Evolutionary conservation across 192 early-diverging fungal genomes (phyloP).

Genomic region (Backusella macrospora): DNA sequence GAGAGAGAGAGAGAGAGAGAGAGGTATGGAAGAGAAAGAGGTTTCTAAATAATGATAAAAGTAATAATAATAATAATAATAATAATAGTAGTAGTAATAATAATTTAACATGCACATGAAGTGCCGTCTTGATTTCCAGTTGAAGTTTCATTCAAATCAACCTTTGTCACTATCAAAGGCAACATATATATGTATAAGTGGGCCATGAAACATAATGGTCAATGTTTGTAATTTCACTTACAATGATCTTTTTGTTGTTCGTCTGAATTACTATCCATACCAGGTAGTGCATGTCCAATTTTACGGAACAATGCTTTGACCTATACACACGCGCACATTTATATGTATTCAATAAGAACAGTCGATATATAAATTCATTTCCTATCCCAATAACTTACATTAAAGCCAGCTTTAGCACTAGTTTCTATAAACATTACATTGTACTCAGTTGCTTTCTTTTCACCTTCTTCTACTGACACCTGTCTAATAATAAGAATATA

Average conservation of each 20-base stretch:
- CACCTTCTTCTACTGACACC: slow-evolving; percentile 96
- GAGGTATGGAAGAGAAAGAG: not conserved
- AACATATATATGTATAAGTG: not conserved
- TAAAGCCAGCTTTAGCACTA: slow-evolving; percentile 97
- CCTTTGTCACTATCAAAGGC: slow-evolving; percentile 32
- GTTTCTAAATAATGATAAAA: not conserved
- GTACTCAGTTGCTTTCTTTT: slow-evolving; percentile 95
- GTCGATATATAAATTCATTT: no score
- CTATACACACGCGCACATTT: no score
- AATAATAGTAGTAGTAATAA: not conserved
- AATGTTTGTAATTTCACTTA: slow-evolving; percentile 19
- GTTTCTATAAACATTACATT: slow-evolving; percentile 99
- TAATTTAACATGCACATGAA: slow-evolving; percentile 35
- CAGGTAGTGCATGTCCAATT: slow-evolving; percentile 90
- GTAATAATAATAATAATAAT: not conserved
- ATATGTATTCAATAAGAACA: no score
- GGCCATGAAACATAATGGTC: not conserved
- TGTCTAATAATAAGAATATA: slow-evolving; percentile 55
- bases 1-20: no score
- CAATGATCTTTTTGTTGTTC: slow-evolving; percentile 47
- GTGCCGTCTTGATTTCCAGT: slow-evolving; percentile 23
- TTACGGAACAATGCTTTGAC: slow-evolving; percentile 98
- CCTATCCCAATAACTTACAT: slow-evolving; percentile 66
- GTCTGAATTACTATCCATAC: slow-evolving; percentile 73
- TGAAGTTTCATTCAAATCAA: slow-evolving; percentile 34